These are phyloP conservation scores for Aristolochia californica DNA, from an alignment of 164 flowering plant genomes.

Conservation along the genomic window DNA sequence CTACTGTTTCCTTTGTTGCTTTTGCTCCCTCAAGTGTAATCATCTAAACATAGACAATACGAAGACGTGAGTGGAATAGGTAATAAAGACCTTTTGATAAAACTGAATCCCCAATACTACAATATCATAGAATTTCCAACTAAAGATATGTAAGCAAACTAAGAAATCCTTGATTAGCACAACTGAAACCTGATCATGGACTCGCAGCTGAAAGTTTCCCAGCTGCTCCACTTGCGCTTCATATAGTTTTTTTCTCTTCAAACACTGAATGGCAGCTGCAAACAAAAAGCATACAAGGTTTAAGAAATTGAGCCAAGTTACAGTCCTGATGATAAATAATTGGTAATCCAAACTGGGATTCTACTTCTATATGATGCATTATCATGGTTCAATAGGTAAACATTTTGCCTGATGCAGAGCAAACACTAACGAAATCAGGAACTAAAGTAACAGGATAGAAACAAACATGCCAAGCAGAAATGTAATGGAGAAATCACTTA, in stretches of 20 bases:
- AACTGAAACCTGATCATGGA: slow-evolving; percentile 10
- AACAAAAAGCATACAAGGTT: not conserved
- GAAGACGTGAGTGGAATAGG: not conserved
- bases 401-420: not conserved
- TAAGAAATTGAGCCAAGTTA: not conserved
- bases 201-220: slow-evolving; percentile 4
- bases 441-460: not conserved
- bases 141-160: not conserved
- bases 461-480: not conserved
- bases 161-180: not conserved
- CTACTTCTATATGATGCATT: not conserved
- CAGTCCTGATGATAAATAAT: not conserved
- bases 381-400: no score
- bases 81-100: not conserved
- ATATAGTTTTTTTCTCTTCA: slow-evolving; percentile 9
- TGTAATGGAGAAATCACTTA: not conserved
- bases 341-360: not conserved
- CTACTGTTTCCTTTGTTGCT: slow-evolving; percentile 6
- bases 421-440: not conserved
- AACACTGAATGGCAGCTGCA: slow-evolving; percentile 10
- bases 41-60: not conserved
- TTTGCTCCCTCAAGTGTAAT: slow-evolving; percentile 8
- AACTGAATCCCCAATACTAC: not conserved
- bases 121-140: not conserved
- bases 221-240: slow-evolving; percentile 6